phyloP scores from a whole-genome alignment of 2,329 filamentous ascomycete genomes.

The Aspergillus neoniger region DNA sequence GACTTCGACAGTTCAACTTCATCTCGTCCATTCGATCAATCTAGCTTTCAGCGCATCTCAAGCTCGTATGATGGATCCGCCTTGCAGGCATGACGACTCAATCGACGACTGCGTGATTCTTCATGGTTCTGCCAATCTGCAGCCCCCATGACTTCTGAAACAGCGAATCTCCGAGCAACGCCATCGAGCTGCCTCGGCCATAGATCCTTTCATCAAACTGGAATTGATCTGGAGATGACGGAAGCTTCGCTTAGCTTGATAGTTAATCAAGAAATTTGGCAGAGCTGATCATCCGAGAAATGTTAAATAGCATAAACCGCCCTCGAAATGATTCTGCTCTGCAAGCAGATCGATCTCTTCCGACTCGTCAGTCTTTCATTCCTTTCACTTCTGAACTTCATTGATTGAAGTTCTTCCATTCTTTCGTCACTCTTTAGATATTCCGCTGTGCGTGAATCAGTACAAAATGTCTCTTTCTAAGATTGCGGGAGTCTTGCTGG shows the following conservation, averaged over 20 bases:
- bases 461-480: slow-evolving; percentile 11
- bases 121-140: background rate
- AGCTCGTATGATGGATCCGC: background rate
- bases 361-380: background rate
- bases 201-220: background rate
- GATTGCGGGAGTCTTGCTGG: slow-evolving; percentile 16
- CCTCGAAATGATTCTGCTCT: background rate
- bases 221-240: background rate
- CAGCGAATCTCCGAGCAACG: background rate
- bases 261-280: too few relatives aligned
- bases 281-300: background rate
- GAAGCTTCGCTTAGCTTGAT: background rate
- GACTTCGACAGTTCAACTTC: background rate
- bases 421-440: background rate
- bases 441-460: slow-evolving; percentile 1
- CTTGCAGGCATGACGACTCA: too few relatives aligned
- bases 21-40: background rate
- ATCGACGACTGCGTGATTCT: background rate
- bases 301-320: background rate
- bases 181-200: background rate
- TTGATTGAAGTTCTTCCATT: slow-evolving; percentile 9
- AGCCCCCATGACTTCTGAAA: background rate
- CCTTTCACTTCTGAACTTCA: background rate
- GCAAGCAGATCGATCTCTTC: background rate
- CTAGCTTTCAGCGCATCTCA: too few relatives aligned